These are phyloP conservation scores for Naegleria lovaniensis DNA, from an alignment of 208 protist genomes.

Conservation along the genomic window DNA sequence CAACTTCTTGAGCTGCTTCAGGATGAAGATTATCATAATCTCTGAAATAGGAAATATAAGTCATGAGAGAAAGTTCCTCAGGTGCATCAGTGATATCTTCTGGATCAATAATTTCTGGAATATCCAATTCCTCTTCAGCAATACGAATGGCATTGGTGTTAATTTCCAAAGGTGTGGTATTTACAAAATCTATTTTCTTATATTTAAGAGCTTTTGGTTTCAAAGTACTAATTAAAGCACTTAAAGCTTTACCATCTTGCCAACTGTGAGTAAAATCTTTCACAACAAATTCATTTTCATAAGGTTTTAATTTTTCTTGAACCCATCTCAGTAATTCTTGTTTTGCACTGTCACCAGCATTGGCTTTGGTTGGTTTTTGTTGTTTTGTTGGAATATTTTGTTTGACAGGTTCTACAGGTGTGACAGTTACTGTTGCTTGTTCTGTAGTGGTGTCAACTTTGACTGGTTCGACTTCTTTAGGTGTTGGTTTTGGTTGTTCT, in stretches of 20 bases:
- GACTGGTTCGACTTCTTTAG: background rate
- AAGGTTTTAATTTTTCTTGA: background rate
- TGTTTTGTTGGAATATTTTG: background rate
- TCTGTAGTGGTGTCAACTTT: background rate
- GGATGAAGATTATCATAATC: conserved; percentile 5
- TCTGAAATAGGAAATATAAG: conserved; percentile 29
- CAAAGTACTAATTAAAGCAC: background rate
- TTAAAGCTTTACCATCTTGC: conserved; percentile 15
- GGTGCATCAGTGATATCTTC: background rate
- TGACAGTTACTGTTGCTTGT: background rate
- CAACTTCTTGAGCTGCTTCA: background rate
- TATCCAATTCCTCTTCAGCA: conserved; percentile 20
- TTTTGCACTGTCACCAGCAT: background rate
- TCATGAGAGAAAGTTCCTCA: conserved; percentile 22
- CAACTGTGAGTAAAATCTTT: conserved; percentile 3
- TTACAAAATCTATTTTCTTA: background rate
- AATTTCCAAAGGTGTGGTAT: background rate
- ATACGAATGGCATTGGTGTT: background rate
- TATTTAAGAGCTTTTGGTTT: background rate
- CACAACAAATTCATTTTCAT: background rate
- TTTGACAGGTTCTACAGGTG: background rate
- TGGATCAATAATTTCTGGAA: conserved; percentile 15
- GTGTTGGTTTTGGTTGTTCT: too few relatives aligned
- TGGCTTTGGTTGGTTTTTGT: background rate
- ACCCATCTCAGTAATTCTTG: conserved; percentile 8